Evolutionary conservation across 73 alveolate genomes (phyloP), one percentile per base, ranked within the genome.

Genomic region (Tetrahymena elliotti): DNA sequence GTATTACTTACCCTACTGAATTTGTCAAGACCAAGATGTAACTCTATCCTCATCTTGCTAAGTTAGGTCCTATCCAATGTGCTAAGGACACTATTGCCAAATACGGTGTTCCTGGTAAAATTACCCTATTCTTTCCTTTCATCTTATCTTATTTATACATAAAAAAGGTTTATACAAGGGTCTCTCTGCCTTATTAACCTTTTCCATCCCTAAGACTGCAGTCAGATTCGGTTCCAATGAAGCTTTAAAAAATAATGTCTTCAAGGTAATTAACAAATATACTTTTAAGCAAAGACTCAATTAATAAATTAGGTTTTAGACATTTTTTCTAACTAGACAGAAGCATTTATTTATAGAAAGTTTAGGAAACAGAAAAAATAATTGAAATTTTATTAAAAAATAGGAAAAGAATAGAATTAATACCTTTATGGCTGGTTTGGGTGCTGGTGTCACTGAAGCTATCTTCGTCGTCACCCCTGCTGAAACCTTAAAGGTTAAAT

Each of bases 1-100:
- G 99, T 52, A 97, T 97, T 53, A 98, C 99, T 12, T 98, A 97
- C 94, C 99, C 99, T 16, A 97, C 99, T 52, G 99, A 98, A 94
- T 98, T 97, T 97, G 95, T 97, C 68, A 98, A 98, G 97, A 98
- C 99, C 13, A 98, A 97, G 97, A 98, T 97, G 99, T 97, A 98
- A 96, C 96, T 98, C 93, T 97, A 98, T 96, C 98, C 98, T 8
- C 98, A 98, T 84, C 53, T 34, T 84, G 96, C 98, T 93, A 94
- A 96, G 93, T 68, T 83, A 94, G 99, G 99, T n/a, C 96, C 97
- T 27, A 93, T 97, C 84, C 83, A 84, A 33, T 84, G 97, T 37
- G 98, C 96, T 34, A 96, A 95, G 93, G 97, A 94, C 37, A 98
- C 99, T 13, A 41, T 95, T 95, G 53, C 93, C 20, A 93, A 95